Evolutionary conservation across 495 filamentous ascomycete species (phyloP).

Genomic region (Astrocystis sublimbata): DNA sequence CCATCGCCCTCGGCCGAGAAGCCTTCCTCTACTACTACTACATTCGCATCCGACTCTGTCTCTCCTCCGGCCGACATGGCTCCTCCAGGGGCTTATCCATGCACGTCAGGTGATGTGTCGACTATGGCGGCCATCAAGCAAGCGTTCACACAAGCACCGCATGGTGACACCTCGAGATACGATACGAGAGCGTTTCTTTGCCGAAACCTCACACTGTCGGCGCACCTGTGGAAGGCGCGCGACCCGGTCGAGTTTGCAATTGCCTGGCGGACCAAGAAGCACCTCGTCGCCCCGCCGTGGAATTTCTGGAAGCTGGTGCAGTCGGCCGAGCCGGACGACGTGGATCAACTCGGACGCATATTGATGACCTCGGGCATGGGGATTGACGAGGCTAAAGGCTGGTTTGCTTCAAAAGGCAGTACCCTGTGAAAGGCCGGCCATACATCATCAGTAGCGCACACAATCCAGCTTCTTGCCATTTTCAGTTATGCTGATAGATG

Average conservation of each 20-base stretch:
- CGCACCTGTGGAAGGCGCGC: constrained; percentile 49
- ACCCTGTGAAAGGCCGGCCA: constrained; percentile 1
- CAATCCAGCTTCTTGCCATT: too few species aligned
- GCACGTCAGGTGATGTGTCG: neutral
- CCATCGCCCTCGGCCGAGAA: neutral
- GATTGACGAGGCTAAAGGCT: constrained; percentile 45
- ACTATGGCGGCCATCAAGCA: neutral
- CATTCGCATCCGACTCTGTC: neutral
- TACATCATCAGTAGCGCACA: too few species aligned
- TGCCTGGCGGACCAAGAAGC: constrained; percentile 49
- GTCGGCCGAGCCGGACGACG: constrained; percentile 42
- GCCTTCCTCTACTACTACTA: neutral
- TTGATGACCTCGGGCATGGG: constrained; percentile 45
- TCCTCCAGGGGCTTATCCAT: neutral
- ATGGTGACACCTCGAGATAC: constrained; percentile 23
- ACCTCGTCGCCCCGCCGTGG: constrained; percentile 39
- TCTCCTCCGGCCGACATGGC: too few species aligned
- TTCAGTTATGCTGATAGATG: too few species aligned
- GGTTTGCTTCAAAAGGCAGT: constrained; percentile 41
- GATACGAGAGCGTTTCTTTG: constrained; percentile 38
- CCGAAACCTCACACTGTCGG: constrained; percentile 47
- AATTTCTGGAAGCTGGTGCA: constrained; percentile 34
- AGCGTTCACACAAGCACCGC: neutral
- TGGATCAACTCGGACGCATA: constrained; percentile 52
- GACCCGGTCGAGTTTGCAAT: constrained; percentile 48